phyloP scores from a whole-genome alignment of 2,329 filamentous ascomycete species.

The Neopestalotiopsis sp. region DNA sequence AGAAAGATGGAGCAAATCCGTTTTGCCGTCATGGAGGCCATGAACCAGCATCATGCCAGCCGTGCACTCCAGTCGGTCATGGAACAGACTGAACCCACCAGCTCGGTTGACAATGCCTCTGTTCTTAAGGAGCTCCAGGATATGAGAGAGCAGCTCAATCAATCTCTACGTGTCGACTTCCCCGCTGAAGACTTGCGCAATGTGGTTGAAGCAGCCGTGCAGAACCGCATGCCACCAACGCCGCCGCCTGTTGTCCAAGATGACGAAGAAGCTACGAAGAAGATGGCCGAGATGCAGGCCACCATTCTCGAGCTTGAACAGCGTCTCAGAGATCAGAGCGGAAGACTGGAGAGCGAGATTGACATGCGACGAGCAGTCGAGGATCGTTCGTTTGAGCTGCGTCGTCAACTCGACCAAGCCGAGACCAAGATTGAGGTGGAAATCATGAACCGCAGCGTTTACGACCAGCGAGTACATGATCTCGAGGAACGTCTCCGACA shows the following conservation, averaged over 20 bases:
- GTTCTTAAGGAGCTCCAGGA: conserved; percentile 41
- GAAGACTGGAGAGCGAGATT: conserved; percentile 54
- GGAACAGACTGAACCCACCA: conserved; percentile 28
- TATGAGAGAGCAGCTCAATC: conserved; percentile 59
- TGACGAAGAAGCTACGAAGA: conserved; percentile 57
- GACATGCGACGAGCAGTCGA: conserved; percentile 56
- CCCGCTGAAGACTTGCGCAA: conserved; percentile 60
- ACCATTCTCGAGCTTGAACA: conserved; percentile 51
- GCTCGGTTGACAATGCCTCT: conserved; percentile 48
- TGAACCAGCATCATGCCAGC: conserved; percentile 61
- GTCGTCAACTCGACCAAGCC: conserved; percentile 59
- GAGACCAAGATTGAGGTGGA: conserved; percentile 65
- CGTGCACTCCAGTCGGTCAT: conserved; percentile 37
- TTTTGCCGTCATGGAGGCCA: conserved; percentile 72
- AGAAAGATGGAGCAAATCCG: conserved; percentile 84
- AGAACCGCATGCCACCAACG: conserved; percentile 58
- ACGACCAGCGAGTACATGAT: conserved; percentile 67
- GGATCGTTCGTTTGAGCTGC: conserved; percentile 57
- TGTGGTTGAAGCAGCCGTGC: conserved; percentile 67
- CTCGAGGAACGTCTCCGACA: conserved; percentile 71
- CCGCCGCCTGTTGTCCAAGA: conserved; percentile 49
- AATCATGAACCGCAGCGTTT: conserved; percentile 63
- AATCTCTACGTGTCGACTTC: conserved; percentile 50
- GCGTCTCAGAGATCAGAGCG: conserved; percentile 39
- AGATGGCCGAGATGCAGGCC: conserved; percentile 62